phyloP scores from a whole-genome alignment of 129 eudicot genomes.

The Silybum marianum region DNA sequence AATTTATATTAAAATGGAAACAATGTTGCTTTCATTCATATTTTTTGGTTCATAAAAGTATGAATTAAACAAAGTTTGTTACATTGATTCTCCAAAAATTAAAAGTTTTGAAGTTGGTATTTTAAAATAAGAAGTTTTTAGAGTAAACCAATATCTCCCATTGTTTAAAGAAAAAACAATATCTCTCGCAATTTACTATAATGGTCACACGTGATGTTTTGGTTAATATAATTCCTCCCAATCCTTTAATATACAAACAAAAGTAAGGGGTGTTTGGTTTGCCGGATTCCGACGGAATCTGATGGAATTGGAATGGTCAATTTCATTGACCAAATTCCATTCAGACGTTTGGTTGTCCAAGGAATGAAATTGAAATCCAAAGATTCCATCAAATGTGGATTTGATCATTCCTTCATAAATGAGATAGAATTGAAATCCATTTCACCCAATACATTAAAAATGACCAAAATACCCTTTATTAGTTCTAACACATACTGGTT shows the following conservation, averaged over 20 bases:
- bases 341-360: no score
- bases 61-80: neutral
- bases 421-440: no score
- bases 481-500: no score
- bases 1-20: neutral
- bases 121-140: neutral
- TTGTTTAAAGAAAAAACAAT: neutral
- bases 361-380: no score
- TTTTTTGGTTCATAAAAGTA: neutral
- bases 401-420: no score
- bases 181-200: neutral
- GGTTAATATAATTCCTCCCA: neutral
- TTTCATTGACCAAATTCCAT: no score
- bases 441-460: no score
- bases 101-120: neutral
- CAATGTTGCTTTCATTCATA: neutral
- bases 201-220: conserved; percentile 21
- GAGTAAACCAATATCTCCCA: neutral
- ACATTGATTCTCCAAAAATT: neutral
- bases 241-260: conserved; percentile 13
- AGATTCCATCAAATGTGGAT: no score
- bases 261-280: no score
- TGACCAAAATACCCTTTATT: no score
- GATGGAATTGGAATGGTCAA: no score
- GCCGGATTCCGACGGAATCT: no score